Percentiles rank a stretch among this genome's conserved stretches.
Conservation (phyloP, 1,139 yeast genomes). For the Arxiozyma heterogenica region DNA sequence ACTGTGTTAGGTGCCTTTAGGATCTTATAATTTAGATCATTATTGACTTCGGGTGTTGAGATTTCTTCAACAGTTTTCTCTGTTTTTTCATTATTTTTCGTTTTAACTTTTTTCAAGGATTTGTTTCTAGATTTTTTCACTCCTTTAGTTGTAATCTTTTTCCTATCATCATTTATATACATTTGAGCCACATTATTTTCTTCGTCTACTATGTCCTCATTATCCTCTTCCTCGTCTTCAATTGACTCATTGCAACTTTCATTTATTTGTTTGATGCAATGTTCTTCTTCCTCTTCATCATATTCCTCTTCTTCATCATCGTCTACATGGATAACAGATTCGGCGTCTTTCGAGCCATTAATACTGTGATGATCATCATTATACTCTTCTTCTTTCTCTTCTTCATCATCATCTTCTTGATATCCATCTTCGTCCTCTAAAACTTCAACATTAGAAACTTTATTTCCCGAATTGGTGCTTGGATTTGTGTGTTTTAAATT, state of each 20-base stretch:
- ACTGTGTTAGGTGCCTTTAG: slow-evolving; percentile 31
- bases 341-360: background rate
- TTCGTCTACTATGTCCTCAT: background rate
- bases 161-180: background rate
- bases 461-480: slow-evolving; percentile 3
- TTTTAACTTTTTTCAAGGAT: background rate
- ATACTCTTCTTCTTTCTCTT: slow-evolving; percentile 8
- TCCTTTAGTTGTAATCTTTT: background rate
- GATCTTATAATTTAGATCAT: slow-evolving; percentile 22
- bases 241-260: background rate
- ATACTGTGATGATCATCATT: slow-evolving; percentile 5
- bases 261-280: background rate
- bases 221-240: slow-evolving; percentile 3
- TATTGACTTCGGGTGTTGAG: background rate
- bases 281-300: slow-evolving; percentile 1
- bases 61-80: background rate
- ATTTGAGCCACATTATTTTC: background rate
- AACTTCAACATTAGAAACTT: slow-evolving; percentile 10
- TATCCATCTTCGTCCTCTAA: slow-evolving; percentile 13
- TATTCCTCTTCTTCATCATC: slow-evolving; percentile 3
- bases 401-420: slow-evolving; percentile 17
- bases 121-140: background rate
- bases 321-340: background rate
- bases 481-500: background rate
- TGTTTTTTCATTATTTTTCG: background rate